Evolutionary conservation across 1,284 basidiomycete genomes (phyloP).

Genomic region (Trichosporon faecale): DNA sequence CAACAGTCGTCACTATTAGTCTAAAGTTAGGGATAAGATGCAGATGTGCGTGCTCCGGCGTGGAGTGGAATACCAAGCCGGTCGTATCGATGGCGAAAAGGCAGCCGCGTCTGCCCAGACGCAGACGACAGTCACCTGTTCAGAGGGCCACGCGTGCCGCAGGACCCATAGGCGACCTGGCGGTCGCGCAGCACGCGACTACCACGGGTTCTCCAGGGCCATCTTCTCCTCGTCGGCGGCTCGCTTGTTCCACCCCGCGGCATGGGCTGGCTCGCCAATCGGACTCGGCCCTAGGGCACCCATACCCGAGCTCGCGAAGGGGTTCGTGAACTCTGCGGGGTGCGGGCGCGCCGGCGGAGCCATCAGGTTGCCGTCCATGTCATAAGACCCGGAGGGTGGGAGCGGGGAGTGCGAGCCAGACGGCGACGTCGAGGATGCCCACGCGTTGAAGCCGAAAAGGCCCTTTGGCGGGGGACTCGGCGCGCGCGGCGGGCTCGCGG

Average conservation of each 20-base stretch:
- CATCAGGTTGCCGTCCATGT: constrained; percentile 18
- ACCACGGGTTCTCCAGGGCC: constrained; percentile 40
- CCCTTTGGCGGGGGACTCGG: constrained; percentile 8
- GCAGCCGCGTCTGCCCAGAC: too few relatives aligned
- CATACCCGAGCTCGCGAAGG: constrained; percentile 11
- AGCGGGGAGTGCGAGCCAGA: constrained; percentile 16
- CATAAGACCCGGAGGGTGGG: constrained; percentile 15
- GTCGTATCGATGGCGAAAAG: too few relatives aligned
- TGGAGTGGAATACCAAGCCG: too few relatives aligned
- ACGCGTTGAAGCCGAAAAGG: constrained; percentile 40
- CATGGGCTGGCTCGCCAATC: constrained; percentile 6
- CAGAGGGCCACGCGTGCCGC: too few relatives aligned
- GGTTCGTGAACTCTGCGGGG: constrained; percentile 36
- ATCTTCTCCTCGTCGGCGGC: constrained; percentile 23
- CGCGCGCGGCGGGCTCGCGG: background rate
- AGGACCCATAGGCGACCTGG: too few relatives aligned
- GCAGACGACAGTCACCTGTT: too few relatives aligned
- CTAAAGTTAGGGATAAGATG: background rate
- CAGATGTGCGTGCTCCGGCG: too few relatives aligned
- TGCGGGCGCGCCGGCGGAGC: constrained; percentile 49
- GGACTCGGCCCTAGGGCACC: background rate
- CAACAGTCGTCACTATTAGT: background rate
- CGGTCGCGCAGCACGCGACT: background rate
- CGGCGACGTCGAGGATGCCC: constrained; percentile 25
- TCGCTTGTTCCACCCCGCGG: constrained; percentile 12